phyloP scores from a whole-genome alignment of 73 alveolate genomes.

The Tetrahymena malaccensis region DNA sequence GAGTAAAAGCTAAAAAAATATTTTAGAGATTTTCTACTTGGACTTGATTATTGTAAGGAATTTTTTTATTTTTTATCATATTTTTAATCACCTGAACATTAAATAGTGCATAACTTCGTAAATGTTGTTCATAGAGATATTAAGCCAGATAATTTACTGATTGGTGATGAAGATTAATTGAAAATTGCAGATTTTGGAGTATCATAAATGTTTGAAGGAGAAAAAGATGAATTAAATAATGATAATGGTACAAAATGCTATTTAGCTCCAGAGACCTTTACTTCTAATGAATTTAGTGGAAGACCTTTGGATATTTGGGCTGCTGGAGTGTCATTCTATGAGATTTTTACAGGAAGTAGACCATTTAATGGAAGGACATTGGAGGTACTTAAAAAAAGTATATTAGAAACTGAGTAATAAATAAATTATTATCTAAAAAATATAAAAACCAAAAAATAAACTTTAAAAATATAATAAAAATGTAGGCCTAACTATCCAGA shows the following conservation, averaged over 20 bases:
- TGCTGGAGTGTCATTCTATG: conserved; percentile 5
- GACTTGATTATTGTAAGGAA: neutral
- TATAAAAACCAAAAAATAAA: too few relatives aligned
- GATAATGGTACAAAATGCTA: conserved; percentile 4
- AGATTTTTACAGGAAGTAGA: neutral
- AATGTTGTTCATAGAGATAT: conserved; percentile 8
- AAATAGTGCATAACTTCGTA: neutral
- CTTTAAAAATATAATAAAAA: neutral
- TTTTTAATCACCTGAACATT: neutral
- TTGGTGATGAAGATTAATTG: neutral
- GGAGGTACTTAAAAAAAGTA: neutral
- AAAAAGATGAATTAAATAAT: neutral
- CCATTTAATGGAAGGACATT: neutral
- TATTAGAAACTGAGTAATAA: neutral
- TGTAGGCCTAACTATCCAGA: neutral
- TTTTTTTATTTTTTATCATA: neutral
- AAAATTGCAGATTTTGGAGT: conserved; percentile 3
- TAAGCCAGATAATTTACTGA: conserved; percentile 3
- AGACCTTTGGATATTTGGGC: conserved; percentile 10
- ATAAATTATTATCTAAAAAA: too few relatives aligned
- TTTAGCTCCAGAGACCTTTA: conserved; percentile 4
- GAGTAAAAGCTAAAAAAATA: neutral
- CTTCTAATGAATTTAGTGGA: neutral
- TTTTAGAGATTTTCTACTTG: neutral
- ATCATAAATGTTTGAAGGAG: neutral